phyloP scores from a whole-genome alignment of 306 rosid species.

The Astragalus glycyphyllos region DNA sequence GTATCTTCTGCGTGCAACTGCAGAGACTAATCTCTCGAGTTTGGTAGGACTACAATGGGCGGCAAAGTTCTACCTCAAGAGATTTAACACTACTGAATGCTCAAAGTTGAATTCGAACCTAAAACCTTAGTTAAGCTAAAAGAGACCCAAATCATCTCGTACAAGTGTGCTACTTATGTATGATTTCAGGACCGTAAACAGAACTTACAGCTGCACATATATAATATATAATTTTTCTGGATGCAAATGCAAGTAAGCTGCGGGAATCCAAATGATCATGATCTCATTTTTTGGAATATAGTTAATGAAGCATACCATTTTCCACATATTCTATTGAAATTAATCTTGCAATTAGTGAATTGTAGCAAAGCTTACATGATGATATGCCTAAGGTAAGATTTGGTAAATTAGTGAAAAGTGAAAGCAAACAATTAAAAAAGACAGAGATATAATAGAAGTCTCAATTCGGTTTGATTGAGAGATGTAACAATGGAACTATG shows the following conservation, averaged over 20 bases:
- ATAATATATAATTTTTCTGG: too few species aligned
- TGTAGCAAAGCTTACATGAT: conserved; percentile 41
- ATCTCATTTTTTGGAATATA: conserved; percentile 43
- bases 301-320: conserved; percentile 23
- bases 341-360: conserved; percentile 43
- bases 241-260: too few species aligned
- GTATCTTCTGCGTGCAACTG: too few species aligned
- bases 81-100: too few species aligned
- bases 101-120: too few species aligned
- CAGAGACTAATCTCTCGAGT: too few species aligned
- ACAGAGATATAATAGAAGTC: conserved; percentile 40
- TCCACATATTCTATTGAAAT: conserved; percentile 18
- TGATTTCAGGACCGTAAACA: conserved; percentile 3
- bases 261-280: conserved; percentile 48
- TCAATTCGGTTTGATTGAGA: conserved; percentile 40
- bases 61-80: too few species aligned
- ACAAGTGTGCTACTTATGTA: too few species aligned
- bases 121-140: too few species aligned
- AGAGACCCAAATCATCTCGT: too few species aligned
- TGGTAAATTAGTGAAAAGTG: conserved; percentile 44
- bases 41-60: too few species aligned
- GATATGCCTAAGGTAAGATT: conserved; percentile 43
- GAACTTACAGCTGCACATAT: conserved; percentile 23
- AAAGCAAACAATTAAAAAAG: conserved; percentile 38
- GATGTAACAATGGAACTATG: neutral